Evolutionary conservation across 2,329 filamentous ascomycete species (phyloP).

Genomic region (Aspergillus intermedius): DNA sequence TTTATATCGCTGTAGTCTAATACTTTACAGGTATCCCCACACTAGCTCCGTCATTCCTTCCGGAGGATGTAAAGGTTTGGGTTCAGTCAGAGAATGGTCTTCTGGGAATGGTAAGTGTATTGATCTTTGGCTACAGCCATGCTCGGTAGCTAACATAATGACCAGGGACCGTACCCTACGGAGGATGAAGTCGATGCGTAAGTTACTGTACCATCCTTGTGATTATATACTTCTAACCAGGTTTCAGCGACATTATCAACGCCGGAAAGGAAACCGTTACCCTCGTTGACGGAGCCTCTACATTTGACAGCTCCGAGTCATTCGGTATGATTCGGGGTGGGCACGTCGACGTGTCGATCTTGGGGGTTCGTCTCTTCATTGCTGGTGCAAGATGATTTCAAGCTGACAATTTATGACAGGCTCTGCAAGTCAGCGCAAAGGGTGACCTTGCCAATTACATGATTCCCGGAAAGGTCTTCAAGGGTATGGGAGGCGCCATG

Average conservation of each 20-base stretch:
- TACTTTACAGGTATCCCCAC: conserved; percentile 64
- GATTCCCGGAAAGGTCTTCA: conserved; percentile 78
- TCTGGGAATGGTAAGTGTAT: conserved; percentile 55
- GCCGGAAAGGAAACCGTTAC: conserved; percentile 85
- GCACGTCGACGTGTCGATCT: conserved; percentile 75
- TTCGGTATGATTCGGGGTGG: conserved; percentile 85
- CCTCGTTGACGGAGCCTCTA: conserved; percentile 65
- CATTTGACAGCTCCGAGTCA: conserved; percentile 73
- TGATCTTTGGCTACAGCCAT: no score
- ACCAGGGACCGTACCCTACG: conserved; percentile 63
- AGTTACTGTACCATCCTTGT: conserved; percentile 2
- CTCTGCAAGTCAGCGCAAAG: conserved; percentile 69
- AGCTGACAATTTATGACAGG: conserved; percentile 22
- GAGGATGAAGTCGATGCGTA: conserved; percentile 62
- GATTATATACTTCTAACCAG: neutral
- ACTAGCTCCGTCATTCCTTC: conserved; percentile 70
- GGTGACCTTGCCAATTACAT: conserved; percentile 86
- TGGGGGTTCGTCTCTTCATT: conserved; percentile 48
- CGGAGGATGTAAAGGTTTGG: conserved; percentile 64
- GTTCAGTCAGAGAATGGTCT: conserved; percentile 84
- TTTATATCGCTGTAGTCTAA: neutral
- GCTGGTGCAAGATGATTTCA: no score
- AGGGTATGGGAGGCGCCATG: conserved; percentile 80
- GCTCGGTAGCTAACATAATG: neutral
- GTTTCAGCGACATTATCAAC: conserved; percentile 64